These are phyloP conservation scores for Trypanosoma brucei DNA, from an alignment of 208 protist genomes.

Conservation along the genomic window DNA sequence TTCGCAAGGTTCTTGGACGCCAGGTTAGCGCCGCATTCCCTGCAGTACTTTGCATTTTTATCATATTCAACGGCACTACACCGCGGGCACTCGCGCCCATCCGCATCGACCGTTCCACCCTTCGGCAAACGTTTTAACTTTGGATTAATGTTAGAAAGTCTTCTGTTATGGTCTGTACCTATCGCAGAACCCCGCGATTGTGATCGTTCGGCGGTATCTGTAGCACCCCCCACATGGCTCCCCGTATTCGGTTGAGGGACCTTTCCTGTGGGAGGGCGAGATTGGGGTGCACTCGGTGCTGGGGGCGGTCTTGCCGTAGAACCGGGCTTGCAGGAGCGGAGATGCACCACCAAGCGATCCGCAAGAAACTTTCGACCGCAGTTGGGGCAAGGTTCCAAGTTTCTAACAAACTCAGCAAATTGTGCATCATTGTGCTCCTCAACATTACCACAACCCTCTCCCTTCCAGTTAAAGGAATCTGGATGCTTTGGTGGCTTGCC, in stretches of 20 bases:
- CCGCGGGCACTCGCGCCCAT: constrained; percentile 43
- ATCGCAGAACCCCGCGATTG: neutral
- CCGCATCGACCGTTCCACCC: constrained; percentile 22
- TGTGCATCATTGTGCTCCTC: constrained; percentile 79
- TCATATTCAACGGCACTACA: constrained; percentile 80
- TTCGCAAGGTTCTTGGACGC: constrained; percentile 27
- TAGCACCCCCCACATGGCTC: neutral
- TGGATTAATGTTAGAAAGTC: constrained; percentile 25
- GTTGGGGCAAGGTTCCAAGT: constrained; percentile 87
- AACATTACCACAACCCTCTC: constrained; percentile 13
- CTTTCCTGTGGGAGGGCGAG: neutral
- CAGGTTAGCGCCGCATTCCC: constrained; percentile 69
- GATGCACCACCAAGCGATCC: constrained; percentile 85
- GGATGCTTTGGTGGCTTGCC: constrained; percentile 70
- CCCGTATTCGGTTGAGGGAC: neutral
- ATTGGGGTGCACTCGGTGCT: neutral
- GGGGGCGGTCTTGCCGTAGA: constrained; percentile 38
- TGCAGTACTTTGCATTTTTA: constrained; percentile 69
- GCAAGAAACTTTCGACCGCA: constrained; percentile 86
- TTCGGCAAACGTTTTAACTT: constrained; percentile 50
- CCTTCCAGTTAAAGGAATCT: constrained; percentile 61
- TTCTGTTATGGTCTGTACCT: neutral
- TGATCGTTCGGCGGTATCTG: neutral
- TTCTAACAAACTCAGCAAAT: constrained; percentile 84
- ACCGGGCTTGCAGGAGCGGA: constrained; percentile 84